Base-by-base conservation (phyloP, 2,329 filamentous ascomycete species). In the Ophiosphaerella narmari region DNA sequence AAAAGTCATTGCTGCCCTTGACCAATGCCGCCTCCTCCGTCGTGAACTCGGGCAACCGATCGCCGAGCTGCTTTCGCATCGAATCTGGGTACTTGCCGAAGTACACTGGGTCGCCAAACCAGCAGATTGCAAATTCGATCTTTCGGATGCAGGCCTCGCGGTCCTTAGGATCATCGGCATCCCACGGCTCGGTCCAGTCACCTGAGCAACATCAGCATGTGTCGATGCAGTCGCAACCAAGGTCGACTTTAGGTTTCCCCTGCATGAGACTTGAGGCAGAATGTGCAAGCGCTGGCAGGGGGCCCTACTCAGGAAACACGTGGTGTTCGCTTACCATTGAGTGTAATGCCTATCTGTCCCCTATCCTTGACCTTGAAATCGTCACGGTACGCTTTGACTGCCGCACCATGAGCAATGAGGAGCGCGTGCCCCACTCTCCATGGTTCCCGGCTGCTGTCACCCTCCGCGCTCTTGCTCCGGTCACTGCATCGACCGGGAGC, bases 51-150 rank as follows among this genome's bases (percentile, higher is more conserved):
- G 91, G 91, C 40, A 95, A 81, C 12, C 90, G 85, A 68, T 87
- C 80, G 48, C 90, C 90, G 14, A 95, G 85, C 77, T 95, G 90
- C 70, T 85, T 84, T 50, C 83, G 81, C 90, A 95, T 95, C 52
- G 87, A 91, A 53, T 84, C 88, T 7, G 91, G 91, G 75, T 95
- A 95, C 60, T 88, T 83, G 59, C 90, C 90, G 54, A 87, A 84
- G 80, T 95, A 95, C 68, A 96, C 84, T 31, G 90, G 90, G 75
- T 95, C 91, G 7, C 87, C 90, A 67, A 94, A 95, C 90, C 91
- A 95, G 43, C 84, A 86, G 72, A 93, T 95, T 63, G 87, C 82
- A 71, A 95, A 95, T 76, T 95, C 90, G 65, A 93, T 85, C 78
- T 92, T 92, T 68, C 90, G 87, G 65, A 89, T 80, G 58, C 83